phyloP scores from a whole-genome alignment of 1,139 yeast genomes.

The Hemisphaericaspora lyxosophila region DNA sequence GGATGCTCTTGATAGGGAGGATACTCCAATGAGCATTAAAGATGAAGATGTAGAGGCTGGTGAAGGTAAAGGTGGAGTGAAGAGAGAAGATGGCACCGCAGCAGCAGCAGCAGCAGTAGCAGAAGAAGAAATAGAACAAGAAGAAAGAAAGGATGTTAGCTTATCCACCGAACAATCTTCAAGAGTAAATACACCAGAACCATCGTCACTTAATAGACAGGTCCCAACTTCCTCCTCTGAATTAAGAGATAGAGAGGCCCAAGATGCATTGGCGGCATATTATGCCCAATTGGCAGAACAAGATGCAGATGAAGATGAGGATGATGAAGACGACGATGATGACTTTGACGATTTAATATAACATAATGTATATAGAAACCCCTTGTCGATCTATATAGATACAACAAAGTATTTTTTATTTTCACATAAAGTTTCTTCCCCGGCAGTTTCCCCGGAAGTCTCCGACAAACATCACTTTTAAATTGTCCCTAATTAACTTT shows the following conservation, averaged over 20 bases:
- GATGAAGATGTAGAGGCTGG: slow-evolving; percentile 13
- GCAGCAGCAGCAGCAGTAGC: background rate
- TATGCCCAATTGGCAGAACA: slow-evolving; percentile 69
- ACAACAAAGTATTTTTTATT: too few relatives aligned
- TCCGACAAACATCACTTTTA: too few relatives aligned
- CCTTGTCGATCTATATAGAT: too few relatives aligned
- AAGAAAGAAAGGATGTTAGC: background rate
- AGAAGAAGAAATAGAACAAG: slow-evolving; percentile 2
- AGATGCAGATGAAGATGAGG: slow-evolving; percentile 62
- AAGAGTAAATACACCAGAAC: slow-evolving; percentile 15
- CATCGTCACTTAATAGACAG: slow-evolving; percentile 7
- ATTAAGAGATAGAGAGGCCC: slow-evolving; percentile 61
- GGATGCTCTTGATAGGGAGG: slow-evolving; percentile 41
- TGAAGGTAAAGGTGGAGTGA: slow-evolving; percentile 11
- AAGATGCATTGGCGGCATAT: slow-evolving; percentile 77
- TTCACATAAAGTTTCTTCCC: too few relatives aligned
- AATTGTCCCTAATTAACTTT: too few relatives aligned
- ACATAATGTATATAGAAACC: too few relatives aligned
- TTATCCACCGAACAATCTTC: slow-evolving; percentile 6
- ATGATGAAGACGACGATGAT: slow-evolving; percentile 58
- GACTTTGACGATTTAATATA: slow-evolving; percentile 32
- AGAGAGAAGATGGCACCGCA: slow-evolving; percentile 13
- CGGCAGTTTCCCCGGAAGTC: too few relatives aligned
- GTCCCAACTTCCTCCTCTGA: slow-evolving; percentile 22
- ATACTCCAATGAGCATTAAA: slow-evolving; percentile 15